Percentiles rank a stretch among this genome's conserved stretches.
Evolutionary conservation across 1,284 basidiomycete genomes (phyloP).

Genomic region (Schizophyllum commune): DNA sequence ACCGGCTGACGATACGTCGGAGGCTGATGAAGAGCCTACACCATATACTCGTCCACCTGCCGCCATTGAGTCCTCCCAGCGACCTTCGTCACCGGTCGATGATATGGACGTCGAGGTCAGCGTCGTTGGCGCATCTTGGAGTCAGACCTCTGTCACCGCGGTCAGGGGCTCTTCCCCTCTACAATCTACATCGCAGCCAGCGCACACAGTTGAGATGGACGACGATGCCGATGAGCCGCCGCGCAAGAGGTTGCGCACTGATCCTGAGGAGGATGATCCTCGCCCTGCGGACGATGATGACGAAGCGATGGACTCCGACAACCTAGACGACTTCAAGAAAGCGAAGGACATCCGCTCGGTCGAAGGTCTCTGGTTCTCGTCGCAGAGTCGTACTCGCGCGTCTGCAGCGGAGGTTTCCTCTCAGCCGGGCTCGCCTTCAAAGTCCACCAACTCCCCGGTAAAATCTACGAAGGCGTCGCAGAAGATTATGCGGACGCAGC

Average conservation of each 20-base stretch:
- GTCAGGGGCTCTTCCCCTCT: not conserved
- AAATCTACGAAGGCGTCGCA: slow-evolving; percentile 8
- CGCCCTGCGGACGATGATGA: too few species aligned
- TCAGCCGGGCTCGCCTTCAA: not conserved
- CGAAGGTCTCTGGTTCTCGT: not conserved
- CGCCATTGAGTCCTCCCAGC: not conserved
- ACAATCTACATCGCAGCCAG: not conserved
- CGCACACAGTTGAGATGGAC: not conserved
- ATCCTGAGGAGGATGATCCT: too few species aligned
- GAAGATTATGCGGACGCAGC: slow-evolving; percentile 31
- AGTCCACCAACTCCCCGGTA: not conserved
- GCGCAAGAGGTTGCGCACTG: not conserved
- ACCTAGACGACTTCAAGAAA: not conserved
- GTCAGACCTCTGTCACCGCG: not conserved
- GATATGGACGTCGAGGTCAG: not conserved
- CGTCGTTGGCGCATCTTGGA: not conserved
- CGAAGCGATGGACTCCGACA: too few species aligned
- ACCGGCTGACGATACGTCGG: too few species aligned
- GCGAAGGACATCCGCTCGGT: not conserved
- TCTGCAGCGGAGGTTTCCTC: not conserved
- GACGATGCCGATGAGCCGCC: not conserved
- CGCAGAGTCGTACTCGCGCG: not conserved
- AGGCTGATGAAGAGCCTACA: too few species aligned
- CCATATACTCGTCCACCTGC: too few species aligned
- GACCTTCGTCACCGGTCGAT: not conserved